Evolutionary conservation across 495 filamentous ascomycete genomes (phyloP).

Genomic region (Podospora sp.): DNA sequence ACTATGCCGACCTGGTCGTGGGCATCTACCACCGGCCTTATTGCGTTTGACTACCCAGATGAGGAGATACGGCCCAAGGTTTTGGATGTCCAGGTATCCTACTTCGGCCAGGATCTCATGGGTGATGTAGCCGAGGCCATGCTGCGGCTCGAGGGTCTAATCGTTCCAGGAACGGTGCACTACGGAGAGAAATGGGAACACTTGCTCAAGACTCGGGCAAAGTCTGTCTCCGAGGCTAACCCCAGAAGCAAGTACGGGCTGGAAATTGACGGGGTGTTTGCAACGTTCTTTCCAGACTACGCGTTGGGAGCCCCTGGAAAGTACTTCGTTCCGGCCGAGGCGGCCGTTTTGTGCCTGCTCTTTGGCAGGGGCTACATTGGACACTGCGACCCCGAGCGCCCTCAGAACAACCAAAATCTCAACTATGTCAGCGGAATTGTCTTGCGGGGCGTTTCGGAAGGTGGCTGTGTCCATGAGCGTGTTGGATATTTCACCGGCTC

Average conservation of each 20-base stretch:
- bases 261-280: neutral
- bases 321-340: neutral
- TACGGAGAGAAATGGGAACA: neutral
- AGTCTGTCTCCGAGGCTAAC: neutral
- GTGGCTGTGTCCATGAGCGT: neutral
- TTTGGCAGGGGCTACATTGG: neutral
- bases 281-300: neutral
- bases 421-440: neutral
- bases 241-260: neutral
- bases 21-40: neutral
- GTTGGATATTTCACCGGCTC: neutral
- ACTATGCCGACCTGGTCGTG: constrained; percentile 15
- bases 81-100: neutral
- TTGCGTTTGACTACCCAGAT: neutral
- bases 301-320: neutral
- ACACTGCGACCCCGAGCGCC: neutral
- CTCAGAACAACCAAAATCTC: neutral
- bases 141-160: neutral
- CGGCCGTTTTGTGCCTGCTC: neutral
- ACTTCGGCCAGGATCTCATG: constrained; percentile 2
- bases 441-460: neutral
- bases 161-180: neutral
- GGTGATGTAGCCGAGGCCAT: constrained; percentile 2
- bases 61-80: neutral
- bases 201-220: neutral